Evolutionary conservation across 2,329 filamentous ascomycete genomes (phyloP).

Genomic region (Lachnellula cervina): DNA sequence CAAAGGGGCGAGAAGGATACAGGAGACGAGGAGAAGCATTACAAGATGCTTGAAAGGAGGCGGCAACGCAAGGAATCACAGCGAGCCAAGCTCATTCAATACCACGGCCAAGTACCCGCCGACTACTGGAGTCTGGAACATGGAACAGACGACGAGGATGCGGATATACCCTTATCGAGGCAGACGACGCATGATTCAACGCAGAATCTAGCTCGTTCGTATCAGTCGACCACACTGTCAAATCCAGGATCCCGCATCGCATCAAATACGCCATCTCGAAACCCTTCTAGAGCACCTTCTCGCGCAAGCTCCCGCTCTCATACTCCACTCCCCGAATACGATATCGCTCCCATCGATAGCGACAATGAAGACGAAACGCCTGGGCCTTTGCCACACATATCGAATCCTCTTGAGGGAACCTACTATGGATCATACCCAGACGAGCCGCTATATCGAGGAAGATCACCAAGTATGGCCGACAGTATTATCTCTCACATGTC

Average conservation of each 20-base stretch:
- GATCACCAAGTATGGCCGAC: conserved; percentile 76
- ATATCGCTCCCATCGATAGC: conserved; percentile 33
- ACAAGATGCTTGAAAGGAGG: conserved; percentile 54
- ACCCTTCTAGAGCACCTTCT: conserved; percentile 26
- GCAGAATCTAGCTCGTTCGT: conserved; percentile 16
- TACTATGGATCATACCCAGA: conserved; percentile 69
- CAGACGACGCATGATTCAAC: conserved; percentile 26
- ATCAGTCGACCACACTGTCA: conserved; percentile 21
- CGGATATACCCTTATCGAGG: conserved; percentile 29
- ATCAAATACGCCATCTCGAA: conserved; percentile 26
- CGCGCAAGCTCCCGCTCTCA: conserved; percentile 29
- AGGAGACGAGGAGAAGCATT: conserved; percentile 53
- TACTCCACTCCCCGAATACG: conserved; percentile 34
- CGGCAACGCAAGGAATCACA: conserved; percentile 54
- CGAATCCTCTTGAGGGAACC: conserved; percentile 63
- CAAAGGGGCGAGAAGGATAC: conserved; percentile 55
- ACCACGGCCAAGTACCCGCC: conserved; percentile 45
- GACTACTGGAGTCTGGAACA: conserved; percentile 84
- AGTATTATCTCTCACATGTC: conserved; percentile 70
- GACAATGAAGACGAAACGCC: conserved; percentile 53
- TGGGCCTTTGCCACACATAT: conserved; percentile 48
- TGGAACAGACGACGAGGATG: conserved; percentile 49
- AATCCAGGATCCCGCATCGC: conserved; percentile 25
- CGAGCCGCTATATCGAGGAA: conserved; percentile 54
- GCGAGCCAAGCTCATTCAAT: conserved; percentile 48